These are phyloP conservation scores for Rhynchospora pubera DNA, from an alignment of 176 grass and related monocot species.

Conservation along the genomic window DNA sequence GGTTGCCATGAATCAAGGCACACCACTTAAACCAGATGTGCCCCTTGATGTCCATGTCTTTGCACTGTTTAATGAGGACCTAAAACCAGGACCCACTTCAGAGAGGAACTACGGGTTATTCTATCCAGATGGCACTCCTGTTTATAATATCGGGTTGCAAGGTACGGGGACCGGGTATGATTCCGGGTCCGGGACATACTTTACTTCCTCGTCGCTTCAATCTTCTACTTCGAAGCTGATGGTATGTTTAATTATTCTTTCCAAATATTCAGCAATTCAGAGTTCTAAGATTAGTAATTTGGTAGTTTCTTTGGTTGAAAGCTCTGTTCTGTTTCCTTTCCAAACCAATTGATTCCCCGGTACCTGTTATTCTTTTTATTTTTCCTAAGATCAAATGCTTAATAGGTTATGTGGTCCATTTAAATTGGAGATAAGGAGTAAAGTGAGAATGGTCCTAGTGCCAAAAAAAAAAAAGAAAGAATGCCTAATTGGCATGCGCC, in stretches of 20 bases:
- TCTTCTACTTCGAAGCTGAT: constrained; percentile 35
- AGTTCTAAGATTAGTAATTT: constrained; percentile 12
- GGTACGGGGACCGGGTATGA: background rate
- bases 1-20: constrained; percentile 57
- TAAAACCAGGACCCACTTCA: constrained; percentile 56
- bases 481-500: background rate
- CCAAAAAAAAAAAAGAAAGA: background rate
- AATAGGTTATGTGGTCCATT: background rate
- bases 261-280: background rate
- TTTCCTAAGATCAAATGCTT: background rate
- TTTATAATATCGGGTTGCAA: constrained; percentile 40
- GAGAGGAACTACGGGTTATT: constrained; percentile 76
- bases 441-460: background rate
- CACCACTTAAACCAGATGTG: constrained; percentile 61
- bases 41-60: constrained; percentile 81
- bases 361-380: background rate
- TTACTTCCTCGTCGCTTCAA: constrained; percentile 19
- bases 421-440: constrained; percentile 14
- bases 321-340: background rate
- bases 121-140: constrained; percentile 53
- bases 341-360: background rate
- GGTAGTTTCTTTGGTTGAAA: background rate
- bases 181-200: constrained; percentile 24
- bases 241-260: constrained; percentile 28
- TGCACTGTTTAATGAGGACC: constrained; percentile 81